Base-by-base conservation (phyloP, 169 alveolate genomes). In the Prorocentrum cordatum region DNA sequence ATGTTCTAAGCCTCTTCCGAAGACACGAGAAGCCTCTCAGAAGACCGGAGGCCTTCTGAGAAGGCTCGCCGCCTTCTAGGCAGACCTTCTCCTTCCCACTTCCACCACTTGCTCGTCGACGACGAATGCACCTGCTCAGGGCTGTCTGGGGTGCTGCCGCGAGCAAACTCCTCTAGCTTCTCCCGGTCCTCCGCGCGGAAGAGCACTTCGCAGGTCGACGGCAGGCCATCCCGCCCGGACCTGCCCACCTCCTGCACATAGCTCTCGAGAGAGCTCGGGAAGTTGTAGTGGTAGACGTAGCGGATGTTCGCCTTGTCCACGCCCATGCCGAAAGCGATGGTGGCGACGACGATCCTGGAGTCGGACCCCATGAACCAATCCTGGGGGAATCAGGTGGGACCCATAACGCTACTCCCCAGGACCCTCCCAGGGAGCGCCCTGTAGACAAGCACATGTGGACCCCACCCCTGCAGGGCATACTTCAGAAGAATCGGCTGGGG, bases 251-350 rank as follows among this genome's bases (percentile, higher is more conserved):
- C 99, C 94, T 97, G 98, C 2, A 7, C 6, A 12, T 24, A 68
- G 83, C 90, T 24, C 16, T 97, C 99, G 67, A 97, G 93, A 24
- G 98, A 94, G 59, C 94, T 96, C 16, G 99, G 99, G 92, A 98
- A 93, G 26, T 97, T 95, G 84, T 95, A 94, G 93, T 98, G 99
- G 84, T 97, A 96, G 32, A 98, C 99, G 83, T 95, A 95, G 36
- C 99, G 93, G 16, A 97, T 98, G 92, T 98, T 98, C 22, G 98
- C 92, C 80, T 98, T 98, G 94, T 98, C 99, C 22, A 98, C 97
- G 45, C 99, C 99, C 99, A 98, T 97, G 12, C 99, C 99, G 93
- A 98, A 98, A 1, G 99, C 99, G 32, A 97, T 96, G 27, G 99
- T 98, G n/a, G 99, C 99, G 24, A 97, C 99, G 62, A 97, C 94